Base-by-base conservation (phyloP, 768 basidiomycete genomes). In the Boletus tomentosulus region DNA sequence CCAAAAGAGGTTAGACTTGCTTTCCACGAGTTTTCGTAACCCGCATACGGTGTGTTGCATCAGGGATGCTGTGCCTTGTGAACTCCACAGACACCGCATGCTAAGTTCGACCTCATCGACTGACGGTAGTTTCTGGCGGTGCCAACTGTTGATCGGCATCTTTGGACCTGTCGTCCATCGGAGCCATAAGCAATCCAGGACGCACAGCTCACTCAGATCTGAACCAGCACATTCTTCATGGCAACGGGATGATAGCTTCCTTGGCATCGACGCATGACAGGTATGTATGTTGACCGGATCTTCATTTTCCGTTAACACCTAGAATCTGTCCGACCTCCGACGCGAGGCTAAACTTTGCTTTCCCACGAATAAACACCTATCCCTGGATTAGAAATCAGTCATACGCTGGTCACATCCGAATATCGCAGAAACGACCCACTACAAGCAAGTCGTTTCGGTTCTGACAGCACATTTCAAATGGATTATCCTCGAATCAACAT, bases 1-100 rank as follows among this genome's bases (percentile, higher is more conserved):
- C 47, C 50, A 33, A 41, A 55, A 37, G 22, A 1, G 58, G 54
- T 47, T 27, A 48, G 35, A 24, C 13, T 27, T 38, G 24, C 37
- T 48, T 61, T 44, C 46, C 55, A 57, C 60, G 46, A 38, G 19
- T 19, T 51, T 46, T 48, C 60, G 55, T 54, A 48, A 54, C n/a
- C n/a, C n/a, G n/a, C n/a, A n/a, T n/a, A n/a, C 13, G 15, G n/a
- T 22, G 27, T 15, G 13, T 38, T 16, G 37, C 51, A 35, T 51
- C 56, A 60, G 53, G 56, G 53, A 43, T 38, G 50, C 44, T 19
- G 34, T 49, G 39, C 53, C 27, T 39, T 50, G 57, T 48, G 56
- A 57, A 44, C 33, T 11, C 19, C 19, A 19, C 19, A 19, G 19
- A 19, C 19, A 19, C 19, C 19, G 19, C 19, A 19, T 19, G 19